Evolutionary conservation across 139 green algal genomes (phyloP).

Genomic region (Klebsormidium nitens): DNA sequence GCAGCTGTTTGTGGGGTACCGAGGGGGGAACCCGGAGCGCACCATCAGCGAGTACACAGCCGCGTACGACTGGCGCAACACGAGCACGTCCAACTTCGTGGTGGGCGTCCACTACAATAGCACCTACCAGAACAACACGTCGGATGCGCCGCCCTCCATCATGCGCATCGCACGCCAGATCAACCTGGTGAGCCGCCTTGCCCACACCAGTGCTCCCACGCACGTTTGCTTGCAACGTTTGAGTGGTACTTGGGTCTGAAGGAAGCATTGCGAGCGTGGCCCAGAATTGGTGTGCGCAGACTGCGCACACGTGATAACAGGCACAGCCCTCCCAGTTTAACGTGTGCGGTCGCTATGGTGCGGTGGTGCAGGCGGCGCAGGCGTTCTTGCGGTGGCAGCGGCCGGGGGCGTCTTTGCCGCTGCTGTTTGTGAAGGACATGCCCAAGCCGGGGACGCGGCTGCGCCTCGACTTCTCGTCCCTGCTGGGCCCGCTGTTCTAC

Average conservation of each 20-base stretch:
- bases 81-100: neutral
- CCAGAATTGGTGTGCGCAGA: neutral
- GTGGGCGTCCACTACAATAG: slow-evolving; percentile 1
- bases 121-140: neutral
- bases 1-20: too few species aligned
- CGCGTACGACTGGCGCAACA: neutral
- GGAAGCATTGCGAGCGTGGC: neutral
- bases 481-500: slow-evolving; percentile 80
- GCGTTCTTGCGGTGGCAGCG: slow-evolving; percentile 10
- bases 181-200: slow-evolving; percentile 13
- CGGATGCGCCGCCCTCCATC: slow-evolving; percentile 1
- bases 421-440: slow-evolving; percentile 57
- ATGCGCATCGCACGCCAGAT: slow-evolving; percentile 13
- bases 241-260: neutral
- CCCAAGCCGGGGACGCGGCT: slow-evolving; percentile 51
- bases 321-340: neutral
- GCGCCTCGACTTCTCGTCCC: slow-evolving; percentile 63
- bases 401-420: neutral
- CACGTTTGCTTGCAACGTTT: neutral
- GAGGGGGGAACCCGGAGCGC: too few species aligned
- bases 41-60: too few species aligned
- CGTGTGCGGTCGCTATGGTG: neutral
- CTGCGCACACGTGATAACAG: neutral
- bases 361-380: slow-evolving; percentile 5
- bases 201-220: neutral